These are phyloP conservation scores for Rhizopogon rudus DNA, from an alignment of 768 basidiomycete genomes.

Conservation along the genomic window DNA sequence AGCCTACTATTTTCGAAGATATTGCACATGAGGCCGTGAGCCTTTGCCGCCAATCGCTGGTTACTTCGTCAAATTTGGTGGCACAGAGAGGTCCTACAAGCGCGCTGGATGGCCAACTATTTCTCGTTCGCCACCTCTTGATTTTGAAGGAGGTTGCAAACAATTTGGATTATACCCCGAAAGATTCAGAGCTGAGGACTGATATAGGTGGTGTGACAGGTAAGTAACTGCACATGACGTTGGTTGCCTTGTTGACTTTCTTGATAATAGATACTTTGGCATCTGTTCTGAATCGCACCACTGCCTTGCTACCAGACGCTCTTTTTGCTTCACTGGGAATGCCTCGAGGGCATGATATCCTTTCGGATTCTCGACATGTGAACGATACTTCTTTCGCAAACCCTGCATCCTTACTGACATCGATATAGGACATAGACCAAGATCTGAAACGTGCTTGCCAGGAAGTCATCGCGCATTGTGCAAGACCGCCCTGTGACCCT, in stretches of 20 bases:
- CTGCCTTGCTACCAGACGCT: constrained; percentile 53
- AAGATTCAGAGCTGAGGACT: constrained; percentile 36
- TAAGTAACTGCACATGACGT: constrained; percentile 20
- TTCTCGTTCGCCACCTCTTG: constrained; percentile 86
- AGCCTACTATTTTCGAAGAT: constrained; percentile 97
- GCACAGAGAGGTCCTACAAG: constrained; percentile 41
- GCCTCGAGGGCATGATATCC: constrained; percentile 53
- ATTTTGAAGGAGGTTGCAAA: constrained; percentile 88
- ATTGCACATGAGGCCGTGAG: constrained; percentile 91
- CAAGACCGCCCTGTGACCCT: constrained; percentile 51
- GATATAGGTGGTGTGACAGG: constrained; percentile 57
- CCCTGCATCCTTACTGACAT: neutral
- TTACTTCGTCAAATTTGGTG: constrained; percentile 65
- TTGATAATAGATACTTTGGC: constrained; percentile 22
- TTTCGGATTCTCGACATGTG: constrained; percentile 72
- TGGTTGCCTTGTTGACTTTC: neutral
- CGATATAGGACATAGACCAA: constrained; percentile 75
- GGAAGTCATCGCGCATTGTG: constrained; percentile 65
- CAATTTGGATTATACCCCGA: constrained; percentile 60
- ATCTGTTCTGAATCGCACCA: constrained; percentile 27
- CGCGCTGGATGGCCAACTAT: constrained; percentile 70
- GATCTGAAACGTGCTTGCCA: constrained; percentile 85
- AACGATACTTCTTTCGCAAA: constrained; percentile 10
- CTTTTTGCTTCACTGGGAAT: constrained; percentile 69
- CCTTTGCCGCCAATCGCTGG: constrained; percentile 77